A percentile compares a stretch with the other conserved stretches of the same genome.
phyloP scores from a whole-genome alignment of 768 basidiomycete species.

The Leccinum barrowsii region DNA sequence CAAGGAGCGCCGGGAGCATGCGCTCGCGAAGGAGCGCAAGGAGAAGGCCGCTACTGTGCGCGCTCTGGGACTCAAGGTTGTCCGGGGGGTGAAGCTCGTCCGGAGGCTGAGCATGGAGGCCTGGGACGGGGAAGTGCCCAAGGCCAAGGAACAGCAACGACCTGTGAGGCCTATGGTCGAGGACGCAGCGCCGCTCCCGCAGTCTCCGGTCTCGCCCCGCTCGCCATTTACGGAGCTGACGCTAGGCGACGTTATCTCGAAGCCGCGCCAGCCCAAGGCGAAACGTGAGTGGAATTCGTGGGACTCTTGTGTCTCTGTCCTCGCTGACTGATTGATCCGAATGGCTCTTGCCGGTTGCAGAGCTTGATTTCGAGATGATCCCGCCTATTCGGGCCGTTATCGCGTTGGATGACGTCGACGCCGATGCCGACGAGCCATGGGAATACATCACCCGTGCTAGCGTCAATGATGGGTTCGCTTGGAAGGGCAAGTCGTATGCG shows the following conservation, averaged over 20 bases:
- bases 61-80: constrained; percentile 19
- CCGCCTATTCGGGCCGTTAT: constrained; percentile 32
- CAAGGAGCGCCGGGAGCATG: constrained; percentile 32
- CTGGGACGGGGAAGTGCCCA: constrained; percentile 27
- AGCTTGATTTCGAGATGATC: constrained; percentile 28
- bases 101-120: constrained; percentile 27
- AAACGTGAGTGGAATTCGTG: constrained; percentile 19
- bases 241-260: constrained; percentile 27
- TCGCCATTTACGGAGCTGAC: constrained; percentile 20
- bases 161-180: not conserved
- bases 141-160: not conserved
- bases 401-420: constrained; percentile 28
- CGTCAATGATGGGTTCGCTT: constrained; percentile 24
- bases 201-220: not conserved
- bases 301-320: not conserved
- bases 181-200: not conserved
- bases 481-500: constrained; percentile 33
- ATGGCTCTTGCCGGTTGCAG: constrained; percentile 10
- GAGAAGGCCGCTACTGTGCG: constrained; percentile 20
- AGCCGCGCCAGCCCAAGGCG: constrained; percentile 19
- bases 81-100: constrained; percentile 13
- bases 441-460: constrained; percentile 31
- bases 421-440: constrained; percentile 29
- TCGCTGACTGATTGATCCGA: not conserved
- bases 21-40: constrained; percentile 31